Conservation (phyloP, 768 basidiomycete species). For the Kwoniella bestiolae region DNA sequence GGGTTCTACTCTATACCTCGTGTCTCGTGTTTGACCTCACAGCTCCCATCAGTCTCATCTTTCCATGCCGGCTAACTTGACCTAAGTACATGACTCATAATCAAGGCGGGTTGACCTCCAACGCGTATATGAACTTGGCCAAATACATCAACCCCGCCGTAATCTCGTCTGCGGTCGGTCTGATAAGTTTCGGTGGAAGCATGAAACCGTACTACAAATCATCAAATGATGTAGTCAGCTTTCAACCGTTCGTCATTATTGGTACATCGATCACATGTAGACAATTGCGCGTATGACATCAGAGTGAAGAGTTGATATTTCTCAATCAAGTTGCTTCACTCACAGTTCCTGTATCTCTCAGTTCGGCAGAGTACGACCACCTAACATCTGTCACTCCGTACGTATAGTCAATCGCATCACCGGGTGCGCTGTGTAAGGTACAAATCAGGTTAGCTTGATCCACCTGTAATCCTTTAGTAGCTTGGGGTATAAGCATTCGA, state of each 20-base stretch:
- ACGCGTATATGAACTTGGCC: conserved; percentile 66
- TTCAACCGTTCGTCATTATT: too few species aligned
- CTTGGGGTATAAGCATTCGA: not conserved
- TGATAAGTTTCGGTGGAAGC: conserved; percentile 71
- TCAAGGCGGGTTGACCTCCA: conserved; percentile 52
- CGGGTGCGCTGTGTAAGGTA: conserved; percentile 59
- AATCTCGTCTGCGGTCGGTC: conserved; percentile 79
- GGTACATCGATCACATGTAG: too few species aligned
- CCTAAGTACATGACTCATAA: too few species aligned
- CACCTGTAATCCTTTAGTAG: not conserved
- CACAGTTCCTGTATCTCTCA: conserved; percentile 74
- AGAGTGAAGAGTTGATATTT: too few species aligned
- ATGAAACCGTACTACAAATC: conserved; percentile 73
- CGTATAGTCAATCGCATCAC: conserved; percentile 71
- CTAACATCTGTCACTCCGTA: conserved; percentile 66
- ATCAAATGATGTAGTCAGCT: not conserved
- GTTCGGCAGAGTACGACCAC: conserved; percentile 68
- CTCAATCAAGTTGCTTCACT: too few species aligned
- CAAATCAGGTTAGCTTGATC: not conserved
- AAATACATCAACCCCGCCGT: conserved; percentile 69
- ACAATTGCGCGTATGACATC: too few species aligned
- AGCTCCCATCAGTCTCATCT: too few species aligned
- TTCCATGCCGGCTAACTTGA: too few species aligned
- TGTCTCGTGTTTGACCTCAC: too few species aligned
- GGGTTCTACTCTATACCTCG: too few species aligned